These are phyloP conservation scores for Chaetoscypha palmicola DNA, from an alignment of 2,329 filamentous ascomycete genomes.

Conservation along the genomic window DNA sequence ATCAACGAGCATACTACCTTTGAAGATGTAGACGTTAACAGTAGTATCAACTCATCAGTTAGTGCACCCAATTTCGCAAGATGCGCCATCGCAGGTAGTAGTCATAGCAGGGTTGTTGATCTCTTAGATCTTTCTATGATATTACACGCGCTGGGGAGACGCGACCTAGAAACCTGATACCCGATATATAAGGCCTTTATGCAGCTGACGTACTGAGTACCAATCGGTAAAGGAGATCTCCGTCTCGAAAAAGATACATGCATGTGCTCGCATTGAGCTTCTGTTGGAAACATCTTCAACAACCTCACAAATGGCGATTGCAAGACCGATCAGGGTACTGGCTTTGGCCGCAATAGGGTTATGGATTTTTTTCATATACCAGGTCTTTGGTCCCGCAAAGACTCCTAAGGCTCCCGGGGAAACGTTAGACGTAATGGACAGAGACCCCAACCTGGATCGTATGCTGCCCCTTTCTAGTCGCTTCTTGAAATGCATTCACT, in stretches of 20 bases:
- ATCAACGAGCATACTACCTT: too few species aligned
- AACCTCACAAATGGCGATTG: slow-evolving; percentile 63
- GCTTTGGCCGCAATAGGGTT: slow-evolving; percentile 63
- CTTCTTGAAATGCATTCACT: slow-evolving; percentile 12
- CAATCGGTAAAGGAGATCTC: not conserved
- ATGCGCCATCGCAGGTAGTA: slow-evolving; percentile 55
- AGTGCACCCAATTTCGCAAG: slow-evolving; percentile 56
- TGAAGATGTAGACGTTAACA: slow-evolving; percentile 48
- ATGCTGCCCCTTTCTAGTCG: slow-evolving; percentile 33
- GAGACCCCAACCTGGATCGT: slow-evolving; percentile 86
- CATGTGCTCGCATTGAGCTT: slow-evolving; percentile 5
- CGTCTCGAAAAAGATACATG: slow-evolving; percentile 10
- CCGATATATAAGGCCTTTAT: not conserved
- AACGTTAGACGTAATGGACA: slow-evolving; percentile 54
- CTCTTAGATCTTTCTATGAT: not conserved
- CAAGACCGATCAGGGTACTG: slow-evolving; percentile 75
- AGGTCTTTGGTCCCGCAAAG: slow-evolving; percentile 57
- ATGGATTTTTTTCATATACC: slow-evolving; percentile 72
- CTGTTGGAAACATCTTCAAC: slow-evolving; percentile 6
- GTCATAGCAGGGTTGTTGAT: not conserved
- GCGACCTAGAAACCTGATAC: not conserved
- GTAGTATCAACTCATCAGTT: slow-evolving; percentile 63
- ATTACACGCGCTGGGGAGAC: not conserved
- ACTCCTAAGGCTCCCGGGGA: slow-evolving; percentile 36
- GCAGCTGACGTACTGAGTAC: not conserved